Evolutionary conservation across 441 rosid genomes (phyloP).

Genomic region (Eutrema salsugineum): DNA sequence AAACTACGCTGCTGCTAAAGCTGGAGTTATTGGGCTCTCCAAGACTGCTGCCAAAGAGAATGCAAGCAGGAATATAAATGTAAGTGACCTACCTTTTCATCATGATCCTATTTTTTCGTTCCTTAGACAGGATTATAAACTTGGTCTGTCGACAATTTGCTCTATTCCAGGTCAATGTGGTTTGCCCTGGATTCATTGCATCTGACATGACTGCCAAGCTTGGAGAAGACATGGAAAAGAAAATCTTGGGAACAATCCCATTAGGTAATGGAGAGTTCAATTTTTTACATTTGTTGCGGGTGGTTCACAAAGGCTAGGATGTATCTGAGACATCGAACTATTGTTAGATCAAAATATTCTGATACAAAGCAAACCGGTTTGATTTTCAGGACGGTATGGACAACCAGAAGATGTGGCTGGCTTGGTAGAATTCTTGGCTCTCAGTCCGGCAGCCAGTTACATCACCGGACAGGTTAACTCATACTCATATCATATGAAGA

Average conservation of each 20-base stretch:
- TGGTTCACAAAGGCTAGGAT: neutral
- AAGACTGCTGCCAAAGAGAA: conserved; percentile 81
- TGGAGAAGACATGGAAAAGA: conserved; percentile 82
- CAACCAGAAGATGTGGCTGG: conserved; percentile 98
- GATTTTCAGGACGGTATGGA: conserved; percentile 76
- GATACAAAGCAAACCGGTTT: conserved; percentile 7
- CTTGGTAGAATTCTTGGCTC: conserved; percentile 89
- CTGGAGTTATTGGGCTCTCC: conserved; percentile 90
- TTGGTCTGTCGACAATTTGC: neutral
- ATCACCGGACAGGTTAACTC: conserved; percentile 82
- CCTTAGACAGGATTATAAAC: neutral
- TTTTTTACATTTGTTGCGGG: neutral
- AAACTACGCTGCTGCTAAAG: conserved; percentile 94
- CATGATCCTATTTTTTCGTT: neutral
- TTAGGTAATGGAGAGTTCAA: conserved; percentile 46
- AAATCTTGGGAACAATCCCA: conserved; percentile 75
- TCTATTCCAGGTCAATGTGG: conserved; percentile 67
- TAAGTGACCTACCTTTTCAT: conserved; percentile 27
- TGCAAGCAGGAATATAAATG: conserved; percentile 85
- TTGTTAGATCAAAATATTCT: neutral
- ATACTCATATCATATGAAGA: neutral
- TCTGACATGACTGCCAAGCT: conserved; percentile 97
- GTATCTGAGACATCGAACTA: neutral
- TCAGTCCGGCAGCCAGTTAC: conserved; percentile 81
- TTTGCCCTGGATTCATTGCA: conserved; percentile 93